Base-by-base conservation (phyloP, 495 filamentous ascomycete genomes). In the Platismatia glauca region DNA sequence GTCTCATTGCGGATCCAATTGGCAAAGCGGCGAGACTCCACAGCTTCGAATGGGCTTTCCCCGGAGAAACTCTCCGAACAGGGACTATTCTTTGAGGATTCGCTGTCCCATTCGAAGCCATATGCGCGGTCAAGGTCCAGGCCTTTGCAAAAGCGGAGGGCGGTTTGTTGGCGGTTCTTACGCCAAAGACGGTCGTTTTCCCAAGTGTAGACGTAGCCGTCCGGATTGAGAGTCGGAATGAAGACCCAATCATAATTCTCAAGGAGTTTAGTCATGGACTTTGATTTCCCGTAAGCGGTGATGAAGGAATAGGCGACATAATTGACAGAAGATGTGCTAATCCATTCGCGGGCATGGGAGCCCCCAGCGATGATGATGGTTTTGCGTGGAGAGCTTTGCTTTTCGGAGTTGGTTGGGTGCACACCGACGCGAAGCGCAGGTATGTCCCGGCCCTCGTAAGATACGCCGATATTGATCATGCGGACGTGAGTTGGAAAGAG, bases 151-250 rank as follows among this genome's bases (percentile, higher is more conserved):
- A 91, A 89, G 24, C 85, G 82, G 62, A 95, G 80, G 58, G 82
- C 85, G 4, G 92, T 97, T 37, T 82, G 80, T 68, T 97, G 94
- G 43, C 94, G 81, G 64, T 94, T 96, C 76, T 97, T 98, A 67
- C 93, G 88, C 94, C 94, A 98, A 1, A 98, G 76, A 9, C 94
- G 86, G 71, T 98, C 94, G 11, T 79, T 81, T 62, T 95, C 84
- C 92, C 92, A 98, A 4, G 88, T 91, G 70, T 96, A 96, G 50
- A 87, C 86, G 70, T 97, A 96, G 5, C 94, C 94, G 71, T 98
- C 94, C 0, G 91, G 90, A 66, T 98, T 98, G 46, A 95, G 73
- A 0, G 90, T 90, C 0, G 94, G 94, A 16, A 97, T 80, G 65
- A 98, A 83, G n/a, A 95, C 79, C 74, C 89, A 89, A 69, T 97